Evolutionary conservation across 371 early-diverging fungal species (phyloP).

Genomic region (Rhizomucor pusillus): DNA sequence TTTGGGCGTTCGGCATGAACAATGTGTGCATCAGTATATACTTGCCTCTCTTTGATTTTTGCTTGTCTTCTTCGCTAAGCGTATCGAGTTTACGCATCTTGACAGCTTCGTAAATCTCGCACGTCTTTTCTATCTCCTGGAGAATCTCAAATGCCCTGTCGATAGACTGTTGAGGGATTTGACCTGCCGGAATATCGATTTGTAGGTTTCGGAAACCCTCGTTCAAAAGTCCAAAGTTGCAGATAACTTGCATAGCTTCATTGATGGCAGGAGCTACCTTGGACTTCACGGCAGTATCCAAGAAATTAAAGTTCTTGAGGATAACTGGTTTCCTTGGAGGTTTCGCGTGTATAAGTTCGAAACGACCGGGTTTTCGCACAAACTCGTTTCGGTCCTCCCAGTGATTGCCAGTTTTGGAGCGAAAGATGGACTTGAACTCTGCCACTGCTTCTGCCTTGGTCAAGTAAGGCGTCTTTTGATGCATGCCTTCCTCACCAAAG

Average conservation of each 20-base stretch:
- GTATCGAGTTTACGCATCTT: slow-evolving; percentile 1
- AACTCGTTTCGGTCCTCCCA: slow-evolving; percentile 44
- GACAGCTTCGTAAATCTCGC: background rate
- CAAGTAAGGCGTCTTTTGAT: slow-evolving; percentile 58
- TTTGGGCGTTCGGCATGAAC: too few species aligned
- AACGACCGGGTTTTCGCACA: slow-evolving; percentile 44
- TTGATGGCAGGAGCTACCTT: slow-evolving; percentile 19
- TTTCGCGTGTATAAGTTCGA: slow-evolving; percentile 28
- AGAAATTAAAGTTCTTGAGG: slow-evolving; percentile 22
- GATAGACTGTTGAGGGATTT: slow-evolving; percentile 35
- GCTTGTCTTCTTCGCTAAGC: too few species aligned
- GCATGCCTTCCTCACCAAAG: slow-evolving; percentile 49
- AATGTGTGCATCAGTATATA: too few species aligned
- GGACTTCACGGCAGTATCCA: slow-evolving; percentile 9
- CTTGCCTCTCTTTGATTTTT: too few species aligned
- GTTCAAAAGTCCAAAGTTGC: slow-evolving; percentile 41
- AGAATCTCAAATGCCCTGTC: slow-evolving; percentile 38
- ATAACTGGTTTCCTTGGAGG: slow-evolving; percentile 20
- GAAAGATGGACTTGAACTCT: slow-evolving; percentile 62
- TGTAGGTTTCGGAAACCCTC: slow-evolving; percentile 23
- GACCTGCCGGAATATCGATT: slow-evolving; percentile 54
- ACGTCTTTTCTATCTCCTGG: slow-evolving; percentile 19
- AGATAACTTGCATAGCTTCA: slow-evolving; percentile 43
- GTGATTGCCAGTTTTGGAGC: slow-evolving; percentile 52
- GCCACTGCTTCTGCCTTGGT: slow-evolving; percentile 44